Evolutionary conservation across 192 early-diverging fungal genomes (phyloP), one percentile per base, ranked within the genome.

Genomic region (Linnemannia schmuckeri): DNA sequence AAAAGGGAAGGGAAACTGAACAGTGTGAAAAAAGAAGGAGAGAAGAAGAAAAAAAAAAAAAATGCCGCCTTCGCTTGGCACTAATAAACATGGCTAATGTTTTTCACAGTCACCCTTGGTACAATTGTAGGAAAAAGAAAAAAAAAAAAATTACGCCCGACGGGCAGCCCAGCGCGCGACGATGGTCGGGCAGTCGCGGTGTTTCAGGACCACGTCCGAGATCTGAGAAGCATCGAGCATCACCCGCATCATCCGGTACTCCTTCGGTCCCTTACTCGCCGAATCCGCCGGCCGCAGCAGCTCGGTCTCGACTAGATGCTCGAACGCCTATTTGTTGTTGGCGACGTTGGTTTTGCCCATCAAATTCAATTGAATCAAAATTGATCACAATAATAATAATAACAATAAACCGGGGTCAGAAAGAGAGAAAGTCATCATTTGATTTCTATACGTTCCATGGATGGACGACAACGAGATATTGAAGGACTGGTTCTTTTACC

Each of bases 161-260:
- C 69, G 41, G 5, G 76, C 61, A 35, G 91, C 93, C 95, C 95
- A 96, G 30, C 92, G 91, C 6, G 90, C 88, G 24, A 96, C 88
- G 15, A 92, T 82, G 2, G 90, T 89, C 35, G 95, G 95, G 61
- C 93, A 92, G 63, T 95, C 93, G 54, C 85, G 70, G 74, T 93
- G 92, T 27, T 91, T 90, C 4, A 89, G 80, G 30, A 95, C 91
- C 49, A 93, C 88, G 40, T 94, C 93, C 35, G 90, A 86, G 69
- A 96, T 91, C 76, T 96, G 94, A 9, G 82, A 89, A 0, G 93
- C 90, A 74, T 96, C 95, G 49, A 96, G 80, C 94, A 95, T 93
- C 24, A 96, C 76, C 76, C 94, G 94, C 83, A 95, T 93, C 97
- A 97, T 97, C 57, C 95, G 89, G 78, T 96, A 96, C 82, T 97